Conservation (phyloP, 1,284 basidiomycete genomes). For the Ustilago bromivora region DNA sequence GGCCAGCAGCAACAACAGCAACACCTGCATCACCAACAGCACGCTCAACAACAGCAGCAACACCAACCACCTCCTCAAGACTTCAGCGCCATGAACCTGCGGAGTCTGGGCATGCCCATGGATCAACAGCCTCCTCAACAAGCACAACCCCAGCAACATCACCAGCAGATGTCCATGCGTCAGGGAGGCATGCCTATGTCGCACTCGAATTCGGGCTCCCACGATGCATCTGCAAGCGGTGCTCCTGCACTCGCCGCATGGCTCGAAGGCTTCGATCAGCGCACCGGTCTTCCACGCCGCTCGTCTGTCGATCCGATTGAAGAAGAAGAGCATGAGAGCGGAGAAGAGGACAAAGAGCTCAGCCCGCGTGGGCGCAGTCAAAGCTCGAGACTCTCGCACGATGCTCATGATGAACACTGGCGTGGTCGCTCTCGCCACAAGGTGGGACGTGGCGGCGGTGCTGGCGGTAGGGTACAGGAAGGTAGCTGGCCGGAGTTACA, state of each 20-base stretch:
- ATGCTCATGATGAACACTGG: conserved; percentile 42
- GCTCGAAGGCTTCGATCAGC: conserved; percentile 53
- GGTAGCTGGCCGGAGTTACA: conserved; percentile 47
- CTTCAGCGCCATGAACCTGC: conserved; percentile 49
- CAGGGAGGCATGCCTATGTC: conserved; percentile 17
- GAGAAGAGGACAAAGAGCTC: conserved; percentile 44
- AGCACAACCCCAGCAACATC: conserved; percentile 9
- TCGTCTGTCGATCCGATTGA: conserved; percentile 56
- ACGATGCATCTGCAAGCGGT: conserved; percentile 14
- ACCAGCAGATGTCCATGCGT: conserved; percentile 27
- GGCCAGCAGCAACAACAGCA: conserved; percentile 16
- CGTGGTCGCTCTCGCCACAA: conserved; percentile 39
- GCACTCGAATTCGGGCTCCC: conserved; percentile 24
- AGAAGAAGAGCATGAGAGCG: conserved; percentile 50
- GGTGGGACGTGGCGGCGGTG: conserved; percentile 15
- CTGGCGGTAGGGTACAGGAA: conserved; percentile 24
- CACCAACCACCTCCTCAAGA: conserved; percentile 37
- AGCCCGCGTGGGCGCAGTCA: conserved; percentile 39
- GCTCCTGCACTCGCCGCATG: conserved; percentile 44
- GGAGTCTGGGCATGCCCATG: conserved; percentile 44
- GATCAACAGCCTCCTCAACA: conserved; percentile 18
- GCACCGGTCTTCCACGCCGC: conserved; percentile 51
- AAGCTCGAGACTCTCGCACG: conserved; percentile 20
- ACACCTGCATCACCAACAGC: conserved; percentile 7
- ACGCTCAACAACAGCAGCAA: conserved; percentile 17